Base-by-base conservation (phyloP, 345 rosid genomes). In the Brassica cretica region DNA sequence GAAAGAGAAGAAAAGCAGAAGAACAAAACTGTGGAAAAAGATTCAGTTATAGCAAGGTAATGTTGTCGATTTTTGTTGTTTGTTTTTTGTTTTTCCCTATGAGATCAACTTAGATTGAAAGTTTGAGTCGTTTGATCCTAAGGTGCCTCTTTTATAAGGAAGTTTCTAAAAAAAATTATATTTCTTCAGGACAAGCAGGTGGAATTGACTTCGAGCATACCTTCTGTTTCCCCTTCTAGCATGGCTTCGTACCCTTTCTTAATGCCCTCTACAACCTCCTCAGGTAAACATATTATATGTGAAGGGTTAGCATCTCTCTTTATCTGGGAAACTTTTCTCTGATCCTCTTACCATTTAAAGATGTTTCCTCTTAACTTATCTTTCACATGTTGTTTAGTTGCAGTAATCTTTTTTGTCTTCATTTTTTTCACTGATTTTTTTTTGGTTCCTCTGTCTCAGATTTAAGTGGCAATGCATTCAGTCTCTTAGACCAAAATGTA, bases 1-100 rank as follows among this genome's bases (percentile, higher is more conserved):
- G 94, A 84, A 95, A 95, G 82, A 85, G 97, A 80, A 88, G 96
- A 82, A 94, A 92, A 88, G 76, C 88, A 56, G 94, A 92, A 61
- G 97, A 94, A 35, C 72, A 79, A 51, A 78, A 70, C 35, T 16
- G 70, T 59, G 97, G 90, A 41, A 92, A 82, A 85, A 93, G 88
- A 83, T 59, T 76, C 64, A 84, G 77, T 86, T 80, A 66, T 70
- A 85, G 87, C 83, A 93, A 90, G 99, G 99, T 93, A 85, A 85
- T 62, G 82, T 53, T 78, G 70, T 59, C 2, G 33, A 67, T 68
- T 53, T 44, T 58, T 44, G 24, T 3, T 14, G 14, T 44, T 58
- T 44, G 24, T 3, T 14, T 19, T 21, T 56, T 5, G 9, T 30
- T 49, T 44, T 56, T 55, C 8, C n/a, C n/a, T 61, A 19, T 46